Evolutionary conservation across 2,329 filamentous ascomycete genomes (phyloP), one percentile per base, ranked within the genome.

Genomic region (Colletotrichum spaethianum): DNA sequence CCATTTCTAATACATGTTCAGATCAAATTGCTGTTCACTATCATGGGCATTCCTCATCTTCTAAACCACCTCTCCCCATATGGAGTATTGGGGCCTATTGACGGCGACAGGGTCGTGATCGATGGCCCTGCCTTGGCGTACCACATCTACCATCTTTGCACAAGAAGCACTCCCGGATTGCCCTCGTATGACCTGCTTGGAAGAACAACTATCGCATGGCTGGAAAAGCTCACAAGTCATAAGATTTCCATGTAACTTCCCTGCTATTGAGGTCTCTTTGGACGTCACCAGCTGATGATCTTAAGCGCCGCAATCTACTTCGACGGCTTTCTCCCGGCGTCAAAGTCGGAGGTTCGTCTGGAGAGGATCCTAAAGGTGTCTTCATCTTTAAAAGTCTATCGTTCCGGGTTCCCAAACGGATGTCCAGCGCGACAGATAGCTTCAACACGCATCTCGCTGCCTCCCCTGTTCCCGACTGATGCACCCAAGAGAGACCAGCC

Each of bases 101-200:
- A 79, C 48, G 80, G 81, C 33, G 78, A 84, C 48, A 76, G 77
- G 7, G 81, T 88, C 26, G 86, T 90, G 55, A 90, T 97, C 67
- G 95, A 98, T 79, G 95, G 94, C 0, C 94, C 95, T 5, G 92
- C 91, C 2, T 83, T 97, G 33, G 93, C 94, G 1, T 93, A 96
- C 79, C 89, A 94, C 79, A 84, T 95, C 50, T 90, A 93, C 72
- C 84, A 90, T 62, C 81, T 90, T 23, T 87, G 91, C 67, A 82
- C 80, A 26, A 81, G 80, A 48, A 87, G 86, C 76, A 84, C 86
- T 60, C 82, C 89, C 48, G 85, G 88, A 16, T 84, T 88, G 38
- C 90, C 92, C 6, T 87, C 89, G 0, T 94, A 95, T 80, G 77
- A 83, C 14, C 85, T 92, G 52, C 85, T 96, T 53, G 91, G 89